Evolutionary conservation across 2,329 filamentous ascomycete genomes (phyloP), one percentile per base, ranked within the genome.

Genomic region (Hortaea werneckii): DNA sequence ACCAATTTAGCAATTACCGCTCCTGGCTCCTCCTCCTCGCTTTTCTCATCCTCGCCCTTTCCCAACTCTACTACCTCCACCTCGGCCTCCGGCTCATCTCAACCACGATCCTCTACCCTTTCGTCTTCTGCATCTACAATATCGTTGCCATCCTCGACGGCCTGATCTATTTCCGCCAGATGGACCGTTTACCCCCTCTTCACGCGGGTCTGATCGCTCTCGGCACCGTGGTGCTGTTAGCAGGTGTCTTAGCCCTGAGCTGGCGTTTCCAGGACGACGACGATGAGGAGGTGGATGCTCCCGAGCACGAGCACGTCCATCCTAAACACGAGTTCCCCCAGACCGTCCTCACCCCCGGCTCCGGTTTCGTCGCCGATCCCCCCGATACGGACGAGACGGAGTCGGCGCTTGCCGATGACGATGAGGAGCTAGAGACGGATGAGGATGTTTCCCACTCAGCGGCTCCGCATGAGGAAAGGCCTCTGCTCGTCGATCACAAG

Each of bases 121-220:
- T 96, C 57, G 89, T 96, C 35, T 98, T 98, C 68, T 98, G 92
- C 74, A 80, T 96, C 53, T 98, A 96, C 75, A 98, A 98, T 73
- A 95, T 98, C 60, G 89, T 96, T 60, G 92, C 92, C 54, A 98
- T 98, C 56, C 73, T 96, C 55, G 92, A 98, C 67, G 92, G 92
- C 29, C 75, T 98, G 55, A 95, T 98, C 58, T 98, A 96, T 68
- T 98, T 96, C 69, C 78, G 84, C 57, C 92, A 98, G 67, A 85
- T 83, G 44, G 83, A 87, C 53, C 76, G 85, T 46, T 79, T 98
- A 51, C 80, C 82, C 11, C 74, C 80, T 0, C 67, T 92, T 2
- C 82, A 87, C 59, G 90, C 85, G 11, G 79, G 80, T 34, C 76
- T 94, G 47, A 94, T 96, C 51, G 79, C 88, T 0, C 66, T 98